Evolutionary conservation across 1,284 basidiomycete genomes (phyloP).

Genomic region (Coriolopsis trogii): DNA sequence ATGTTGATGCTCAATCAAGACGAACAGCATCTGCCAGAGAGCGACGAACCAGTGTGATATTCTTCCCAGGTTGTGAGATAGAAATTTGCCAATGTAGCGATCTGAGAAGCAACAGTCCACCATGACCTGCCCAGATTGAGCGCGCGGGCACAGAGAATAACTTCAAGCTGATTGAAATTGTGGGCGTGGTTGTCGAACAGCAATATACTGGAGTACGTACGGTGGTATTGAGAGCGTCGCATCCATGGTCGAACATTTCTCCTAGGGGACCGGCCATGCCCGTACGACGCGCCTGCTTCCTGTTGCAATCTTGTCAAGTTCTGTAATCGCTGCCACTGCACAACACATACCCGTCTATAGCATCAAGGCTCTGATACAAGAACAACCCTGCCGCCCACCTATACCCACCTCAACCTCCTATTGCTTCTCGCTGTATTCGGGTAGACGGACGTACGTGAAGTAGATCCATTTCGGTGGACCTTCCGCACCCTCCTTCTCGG

Average conservation of each 20-base stretch:
- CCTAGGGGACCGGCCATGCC: conserved; percentile 96
- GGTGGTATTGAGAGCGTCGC: conserved; percentile 94
- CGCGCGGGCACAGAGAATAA: conserved; percentile 80
- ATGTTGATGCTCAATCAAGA: not conserved
- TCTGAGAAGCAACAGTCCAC: conserved; percentile 92
- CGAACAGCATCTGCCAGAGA: not conserved
- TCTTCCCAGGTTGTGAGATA: conserved; percentile 99
- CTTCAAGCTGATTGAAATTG: conserved; percentile 66
- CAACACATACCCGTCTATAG: conserved; percentile 76
- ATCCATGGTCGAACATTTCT: conserved; percentile 97
- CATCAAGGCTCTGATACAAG: conserved; percentile 89
- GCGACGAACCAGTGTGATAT: conserved; percentile 80
- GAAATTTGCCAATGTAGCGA: conserved; percentile 90
- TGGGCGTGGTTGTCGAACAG: not conserved
- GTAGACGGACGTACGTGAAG: conserved; percentile 69
- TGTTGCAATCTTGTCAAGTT: conserved; percentile 37
- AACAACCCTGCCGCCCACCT: conserved; percentile 92
- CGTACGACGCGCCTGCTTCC: conserved; percentile 93
- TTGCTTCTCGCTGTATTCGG: too few species aligned
- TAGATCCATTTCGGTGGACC: conserved; percentile 86
- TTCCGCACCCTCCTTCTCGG: conserved; percentile 60
- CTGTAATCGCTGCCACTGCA: not conserved
- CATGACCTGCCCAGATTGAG: conserved; percentile 92
- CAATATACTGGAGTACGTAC: conserved; percentile 39
- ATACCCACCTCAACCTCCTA: not conserved